Evolutionary conservation across 1,284 basidiomycete genomes (phyloP), one percentile per base, ranked within the genome.

Genomic region (Blastosporella zonata): DNA sequence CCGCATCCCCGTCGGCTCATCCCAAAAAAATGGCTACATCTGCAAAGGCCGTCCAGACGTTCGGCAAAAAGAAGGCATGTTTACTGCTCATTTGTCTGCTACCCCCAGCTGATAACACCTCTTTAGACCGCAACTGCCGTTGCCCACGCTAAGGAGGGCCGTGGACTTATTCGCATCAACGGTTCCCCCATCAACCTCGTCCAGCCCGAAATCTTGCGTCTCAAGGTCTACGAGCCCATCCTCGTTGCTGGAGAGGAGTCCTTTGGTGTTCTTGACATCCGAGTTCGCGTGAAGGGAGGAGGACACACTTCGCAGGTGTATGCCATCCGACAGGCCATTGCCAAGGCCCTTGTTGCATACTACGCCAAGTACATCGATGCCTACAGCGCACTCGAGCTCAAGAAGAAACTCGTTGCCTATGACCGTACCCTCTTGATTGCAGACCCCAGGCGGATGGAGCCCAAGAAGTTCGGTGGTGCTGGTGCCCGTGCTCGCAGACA

Each of bases 351-450:
- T 58, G 92, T 99, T 64, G 97, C 96, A 47, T 98, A 95, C 83
- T 96, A 96, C 72, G 90, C 94, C 76, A 99, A 99, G 78, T 97
- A 97, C 81, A 82, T 95, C 72, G 97, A 99, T 69, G 97, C 97
- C 58, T 94, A 88, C 70, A 96, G 91, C 62, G 93, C 97, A 22
- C 82, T 97, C 72, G 93, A 95, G 74, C 72, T 97, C 71, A 96
- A 96, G 84, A 97, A 97, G 82, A 91, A 91, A 70, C 76, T 97
- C 59, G 90, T 97, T 54, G 84, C 92, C 21, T 97, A 97, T 71
- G 94, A 97, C 81, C 81, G 97, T 66, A 87, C 91, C 49, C 79
- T 98, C 55, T 77, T 99, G 67, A 97, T 99, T 64, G 94, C 97
- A 60, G 97, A 99, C 77, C 97, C 97, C 63, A 88, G 95, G 74